A percentile compares a stretch with the other conserved stretches of the same genome.
These are phyloP conservation scores for fission yeast (Schizosaccharomyces pombe) DNA, from an alignment of 805 yeast genomes.

Conservation along the genomic window DNA sequence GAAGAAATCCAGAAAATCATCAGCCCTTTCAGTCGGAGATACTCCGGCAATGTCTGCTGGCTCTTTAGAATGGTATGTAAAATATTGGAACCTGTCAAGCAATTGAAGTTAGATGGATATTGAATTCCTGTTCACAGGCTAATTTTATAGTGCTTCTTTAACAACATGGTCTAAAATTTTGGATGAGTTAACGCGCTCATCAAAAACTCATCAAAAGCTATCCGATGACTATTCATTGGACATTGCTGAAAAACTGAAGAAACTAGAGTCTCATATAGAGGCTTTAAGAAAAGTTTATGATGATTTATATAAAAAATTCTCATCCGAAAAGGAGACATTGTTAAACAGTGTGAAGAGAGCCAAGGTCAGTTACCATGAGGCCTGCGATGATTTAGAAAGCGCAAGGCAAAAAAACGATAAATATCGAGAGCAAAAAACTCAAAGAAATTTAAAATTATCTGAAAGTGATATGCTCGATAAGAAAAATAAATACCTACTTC, in stretches of 20 bases:
- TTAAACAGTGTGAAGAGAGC: constrained; percentile 37
- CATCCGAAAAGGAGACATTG: constrained; percentile 22
- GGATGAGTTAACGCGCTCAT: constrained; percentile 57
- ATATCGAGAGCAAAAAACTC: constrained; percentile 17
- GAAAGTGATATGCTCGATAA: constrained; percentile 52
- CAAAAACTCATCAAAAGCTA: constrained; percentile 39
- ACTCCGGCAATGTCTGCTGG: constrained; percentile 85
- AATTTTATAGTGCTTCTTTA: constrained; percentile 33
- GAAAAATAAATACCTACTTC: constrained; percentile 65
- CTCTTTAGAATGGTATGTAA: constrained; percentile 35
- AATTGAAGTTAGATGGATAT: not conserved
- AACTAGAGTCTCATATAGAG: constrained; percentile 30
- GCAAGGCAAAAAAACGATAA: constrained; percentile 55
- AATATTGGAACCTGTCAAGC: not conserved
- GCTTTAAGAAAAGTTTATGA: constrained; percentile 29
- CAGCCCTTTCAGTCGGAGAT: constrained; percentile 67
- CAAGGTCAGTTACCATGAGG: constrained; percentile 56
- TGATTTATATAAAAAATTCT: constrained; percentile 34
- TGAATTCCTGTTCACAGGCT: too few relatives aligned
- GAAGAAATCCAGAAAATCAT: constrained; percentile 46
- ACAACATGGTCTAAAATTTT: constrained; percentile 81
- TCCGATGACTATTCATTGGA: constrained; percentile 35
- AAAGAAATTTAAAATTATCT: constrained; percentile 8
- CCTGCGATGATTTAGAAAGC: constrained; percentile 59
- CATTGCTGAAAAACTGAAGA: constrained; percentile 36